phyloP scores from a whole-genome alignment of 306 rosid species.

The Gillenia trifoliata region DNA sequence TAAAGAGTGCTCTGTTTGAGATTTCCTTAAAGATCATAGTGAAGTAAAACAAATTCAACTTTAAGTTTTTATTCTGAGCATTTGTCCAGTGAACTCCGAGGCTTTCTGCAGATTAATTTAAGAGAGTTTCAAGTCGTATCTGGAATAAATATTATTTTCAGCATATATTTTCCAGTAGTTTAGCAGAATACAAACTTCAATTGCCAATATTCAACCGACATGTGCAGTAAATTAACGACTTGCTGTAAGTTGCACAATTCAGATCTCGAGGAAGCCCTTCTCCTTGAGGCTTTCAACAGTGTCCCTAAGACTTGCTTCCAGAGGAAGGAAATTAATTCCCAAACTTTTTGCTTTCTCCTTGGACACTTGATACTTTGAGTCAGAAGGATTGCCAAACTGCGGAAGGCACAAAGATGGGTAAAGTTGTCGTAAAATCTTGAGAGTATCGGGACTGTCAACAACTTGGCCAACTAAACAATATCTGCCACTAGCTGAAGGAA shows the following conservation, averaged over 20 bases:
- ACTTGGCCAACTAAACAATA: conserved; percentile 17
- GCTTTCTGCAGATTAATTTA: too few relatives aligned
- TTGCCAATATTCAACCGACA: neutral
- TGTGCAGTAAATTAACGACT: neutral
- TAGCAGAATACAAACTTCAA: too few relatives aligned
- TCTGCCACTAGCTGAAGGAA: conserved; percentile 30
- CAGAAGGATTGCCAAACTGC: conserved; percentile 6
- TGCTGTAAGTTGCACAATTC: neutral
- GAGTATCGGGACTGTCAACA: neutral
- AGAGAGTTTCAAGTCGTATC: too few relatives aligned
- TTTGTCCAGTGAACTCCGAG: too few relatives aligned
- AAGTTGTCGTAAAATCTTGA: conserved; percentile 1
- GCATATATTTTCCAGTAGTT: too few relatives aligned
- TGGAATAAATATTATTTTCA: too few relatives aligned
- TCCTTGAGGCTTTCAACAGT: conserved; percentile 23
- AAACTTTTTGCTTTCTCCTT: conserved; percentile 14
- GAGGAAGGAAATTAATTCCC: conserved; percentile 20
- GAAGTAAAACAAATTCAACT: too few relatives aligned
- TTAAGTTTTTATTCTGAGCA: too few relatives aligned
- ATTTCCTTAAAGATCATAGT: too few relatives aligned
- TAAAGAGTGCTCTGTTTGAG: too few relatives aligned
- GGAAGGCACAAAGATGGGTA: conserved; percentile 8
- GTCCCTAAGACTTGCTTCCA: conserved; percentile 20
- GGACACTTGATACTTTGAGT: conserved; percentile 9
- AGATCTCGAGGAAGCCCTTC: conserved; percentile 15